A percentile compares a stretch with the other conserved stretches of the same genome.
Evolutionary conservation across 225 moss, liverwort and hornwort species (phyloP).

Genomic region (Pseudisothecium myosuroides): DNA sequence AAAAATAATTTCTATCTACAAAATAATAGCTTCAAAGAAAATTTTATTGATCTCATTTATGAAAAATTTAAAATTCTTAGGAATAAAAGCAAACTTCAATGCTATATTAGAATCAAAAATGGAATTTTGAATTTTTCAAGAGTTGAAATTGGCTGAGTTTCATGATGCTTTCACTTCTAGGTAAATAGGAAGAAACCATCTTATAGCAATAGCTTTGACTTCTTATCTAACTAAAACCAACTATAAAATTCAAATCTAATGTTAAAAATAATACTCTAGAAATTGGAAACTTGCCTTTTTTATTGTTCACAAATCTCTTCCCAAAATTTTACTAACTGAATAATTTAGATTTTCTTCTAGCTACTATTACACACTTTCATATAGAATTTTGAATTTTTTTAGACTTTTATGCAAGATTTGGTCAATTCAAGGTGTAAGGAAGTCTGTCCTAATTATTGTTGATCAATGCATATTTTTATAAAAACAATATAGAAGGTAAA

Average conservation of each 20-base stretch:
- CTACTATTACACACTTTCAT: not conserved
- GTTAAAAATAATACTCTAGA: not conserved
- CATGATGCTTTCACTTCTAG: not conserved
- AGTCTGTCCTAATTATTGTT: not conserved
- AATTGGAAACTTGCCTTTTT: too few relatives aligned
- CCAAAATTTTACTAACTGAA: not conserved
- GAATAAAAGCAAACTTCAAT: not conserved
- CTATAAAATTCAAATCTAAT: not conserved
- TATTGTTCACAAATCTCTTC: not conserved
- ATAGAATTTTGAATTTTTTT: not conserved
- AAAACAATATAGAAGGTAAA: too few relatives aligned
- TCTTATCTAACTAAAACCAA: not conserved
- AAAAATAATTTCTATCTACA: not conserved
- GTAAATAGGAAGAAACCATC: not conserved
- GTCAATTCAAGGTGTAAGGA: not conserved
- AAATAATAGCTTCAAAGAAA: not conserved
- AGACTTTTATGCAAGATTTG: not conserved
- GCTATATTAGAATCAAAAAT: not conserved
- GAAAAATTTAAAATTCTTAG: not conserved
- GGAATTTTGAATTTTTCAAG: not conserved
- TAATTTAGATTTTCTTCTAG: fast-evolving
- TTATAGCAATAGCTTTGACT: not conserved
- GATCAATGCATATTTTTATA: too few relatives aligned
- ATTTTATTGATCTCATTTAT: not conserved
- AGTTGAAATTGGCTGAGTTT: not conserved